Conservation (phyloP, 768 basidiomycete species). For the Pisolithus orientalis region DNA sequence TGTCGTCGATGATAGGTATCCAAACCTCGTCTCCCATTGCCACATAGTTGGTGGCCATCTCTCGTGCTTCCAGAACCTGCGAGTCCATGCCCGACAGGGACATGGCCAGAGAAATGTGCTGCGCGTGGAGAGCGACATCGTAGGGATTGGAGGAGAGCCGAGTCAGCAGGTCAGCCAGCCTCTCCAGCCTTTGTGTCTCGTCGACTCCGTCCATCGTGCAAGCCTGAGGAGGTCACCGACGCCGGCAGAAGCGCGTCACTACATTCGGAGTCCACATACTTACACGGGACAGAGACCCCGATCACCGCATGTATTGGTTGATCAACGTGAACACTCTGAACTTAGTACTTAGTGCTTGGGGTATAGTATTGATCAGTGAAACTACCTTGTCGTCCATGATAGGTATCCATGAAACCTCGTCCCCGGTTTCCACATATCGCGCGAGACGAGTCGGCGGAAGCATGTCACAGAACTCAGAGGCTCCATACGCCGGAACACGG, state of each 20-base stretch:
- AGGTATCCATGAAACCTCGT: slow-evolving; percentile 65
- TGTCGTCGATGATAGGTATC: slow-evolving; percentile 59
- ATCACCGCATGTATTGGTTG: neutral
- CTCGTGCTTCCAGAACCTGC: slow-evolving; percentile 55
- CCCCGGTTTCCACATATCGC: slow-evolving; percentile 54
- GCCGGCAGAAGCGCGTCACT: neutral
- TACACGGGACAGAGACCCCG: neutral
- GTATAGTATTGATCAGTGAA: slow-evolving; percentile 15
- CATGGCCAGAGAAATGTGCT: slow-evolving; percentile 59
- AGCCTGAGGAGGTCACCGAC: neutral
- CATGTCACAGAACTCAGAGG: neutral
- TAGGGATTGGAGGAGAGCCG: slow-evolving; percentile 53
- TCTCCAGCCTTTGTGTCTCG: slow-evolving; percentile 47
- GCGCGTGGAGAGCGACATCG: slow-evolving; percentile 56
- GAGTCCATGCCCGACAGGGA: slow-evolving; percentile 52
- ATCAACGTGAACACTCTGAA: too few species aligned
- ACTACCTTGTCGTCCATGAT: slow-evolving; percentile 51
- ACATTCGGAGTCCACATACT: neutral
- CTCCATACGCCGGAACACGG: neutral
- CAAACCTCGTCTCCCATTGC: slow-evolving; percentile 68
- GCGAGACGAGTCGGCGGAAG: neutral
- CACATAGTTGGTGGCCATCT: slow-evolving; percentile 58
- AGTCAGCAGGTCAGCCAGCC: slow-evolving; percentile 53
- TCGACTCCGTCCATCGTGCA: slow-evolving; percentile 45
- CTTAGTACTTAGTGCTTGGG: too few species aligned